Evolutionary conservation across 495 filamentous ascomycete genomes (phyloP).

Genomic region (Delitschia confertaspora): DNA sequence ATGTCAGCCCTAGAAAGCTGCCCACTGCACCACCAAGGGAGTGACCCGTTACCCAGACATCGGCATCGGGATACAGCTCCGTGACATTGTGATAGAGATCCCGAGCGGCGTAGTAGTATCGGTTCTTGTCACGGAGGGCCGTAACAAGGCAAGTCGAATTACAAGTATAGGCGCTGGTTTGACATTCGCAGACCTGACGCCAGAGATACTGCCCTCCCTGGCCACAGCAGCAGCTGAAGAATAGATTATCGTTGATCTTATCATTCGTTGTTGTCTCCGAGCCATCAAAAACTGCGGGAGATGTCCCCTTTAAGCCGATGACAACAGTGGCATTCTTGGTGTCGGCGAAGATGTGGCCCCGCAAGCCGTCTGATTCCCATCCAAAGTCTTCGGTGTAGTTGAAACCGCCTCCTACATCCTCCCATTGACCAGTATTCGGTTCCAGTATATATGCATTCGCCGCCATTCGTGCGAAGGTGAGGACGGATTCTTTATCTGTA

Average conservation of each 20-base stretch:
- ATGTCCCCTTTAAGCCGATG: conserved; percentile 87
- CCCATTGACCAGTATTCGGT: conserved; percentile 66
- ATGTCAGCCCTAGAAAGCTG: conserved; percentile 79
- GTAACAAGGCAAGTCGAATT: conserved; percentile 79
- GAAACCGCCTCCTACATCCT: conserved; percentile 63
- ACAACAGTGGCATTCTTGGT: conserved; percentile 77
- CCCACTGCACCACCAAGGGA: conserved; percentile 84
- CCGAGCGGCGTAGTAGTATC: conserved; percentile 78
- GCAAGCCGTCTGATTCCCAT: conserved; percentile 80
- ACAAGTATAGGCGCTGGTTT: conserved; percentile 71
- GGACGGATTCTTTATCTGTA: conserved; percentile 73
- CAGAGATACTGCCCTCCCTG: conserved; percentile 80
- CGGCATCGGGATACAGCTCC: conserved; percentile 71
- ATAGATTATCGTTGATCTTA: conserved; percentile 94
- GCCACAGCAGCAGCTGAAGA: conserved; percentile 94
- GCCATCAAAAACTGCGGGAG: conserved; percentile 85
- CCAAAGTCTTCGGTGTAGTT: conserved; percentile 81
- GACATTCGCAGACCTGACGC: conserved; percentile 87
- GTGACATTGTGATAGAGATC: conserved; percentile 91
- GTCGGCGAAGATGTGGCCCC: conserved; percentile 88
- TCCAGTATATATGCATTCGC: conserved; percentile 77
- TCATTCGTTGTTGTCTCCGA: conserved; percentile 93
- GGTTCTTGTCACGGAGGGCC: conserved; percentile 68
- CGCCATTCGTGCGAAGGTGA: conserved; percentile 79
- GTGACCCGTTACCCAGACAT: conserved; percentile 83